These are phyloP conservation scores for Podaxis sp. DNA, from an alignment of 768 basidiomycete species.

Conservation along the genomic window DNA sequence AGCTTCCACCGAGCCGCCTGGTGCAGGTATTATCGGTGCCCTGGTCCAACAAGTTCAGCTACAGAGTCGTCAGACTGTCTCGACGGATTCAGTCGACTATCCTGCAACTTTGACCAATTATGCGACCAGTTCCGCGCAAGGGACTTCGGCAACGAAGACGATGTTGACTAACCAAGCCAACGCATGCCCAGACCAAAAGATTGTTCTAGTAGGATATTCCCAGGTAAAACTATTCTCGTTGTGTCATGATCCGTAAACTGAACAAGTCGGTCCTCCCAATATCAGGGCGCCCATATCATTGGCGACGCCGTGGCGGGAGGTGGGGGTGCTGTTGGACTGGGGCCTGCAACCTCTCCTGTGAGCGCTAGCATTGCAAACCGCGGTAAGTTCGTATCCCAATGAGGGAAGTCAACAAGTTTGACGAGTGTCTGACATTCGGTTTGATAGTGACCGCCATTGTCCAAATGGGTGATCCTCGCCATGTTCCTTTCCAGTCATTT, in stretches of 20 bases:
- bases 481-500: constrained; percentile 24
- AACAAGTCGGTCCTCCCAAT: not conserved
- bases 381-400: constrained; percentile 7
- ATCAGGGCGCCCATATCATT: constrained; percentile 27
- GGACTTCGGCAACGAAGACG: constrained; percentile 24
- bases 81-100: constrained; percentile 25
- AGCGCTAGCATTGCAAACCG: constrained; percentile 18
- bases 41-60: constrained; percentile 24
- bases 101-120: constrained; percentile 28
- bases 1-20: constrained; percentile 25
- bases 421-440: not conserved
- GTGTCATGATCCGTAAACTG: not conserved
- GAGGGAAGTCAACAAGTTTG: not conserved
- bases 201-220: constrained; percentile 29
- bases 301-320: constrained; percentile 28
- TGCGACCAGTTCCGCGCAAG: constrained; percentile 25
- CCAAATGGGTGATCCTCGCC: constrained; percentile 27
- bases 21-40: constrained; percentile 26
- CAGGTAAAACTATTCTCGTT: constrained; percentile 15
- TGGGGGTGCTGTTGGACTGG: constrained; percentile 19
- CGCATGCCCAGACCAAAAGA: constrained; percentile 28
- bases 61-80: constrained; percentile 25
- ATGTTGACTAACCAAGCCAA: constrained; percentile 24
- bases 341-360: constrained; percentile 21
- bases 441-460: constrained; percentile 24